Percentiles rank a stretch among this genome's conserved stretches.
These are phyloP conservation scores for Trifolium dubium DNA, from an alignment of 306 rosid species.

Conservation along the genomic window DNA sequence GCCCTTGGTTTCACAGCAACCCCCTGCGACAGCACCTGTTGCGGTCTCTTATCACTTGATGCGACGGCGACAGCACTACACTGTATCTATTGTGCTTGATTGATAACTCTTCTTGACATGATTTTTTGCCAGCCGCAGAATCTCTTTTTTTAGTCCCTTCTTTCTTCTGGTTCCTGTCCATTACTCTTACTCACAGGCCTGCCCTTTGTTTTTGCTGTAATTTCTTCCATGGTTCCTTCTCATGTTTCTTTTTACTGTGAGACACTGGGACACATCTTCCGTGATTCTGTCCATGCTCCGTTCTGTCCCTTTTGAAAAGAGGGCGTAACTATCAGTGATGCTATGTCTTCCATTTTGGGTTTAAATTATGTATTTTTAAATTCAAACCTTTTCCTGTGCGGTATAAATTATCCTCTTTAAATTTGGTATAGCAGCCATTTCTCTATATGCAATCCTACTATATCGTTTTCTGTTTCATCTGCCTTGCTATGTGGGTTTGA, in stretches of 20 bases:
- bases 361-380: neutral
- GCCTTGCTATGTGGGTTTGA: conserved; percentile 11
- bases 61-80: neutral
- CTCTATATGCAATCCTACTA: conserved; percentile 1
- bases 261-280: conserved; percentile 8
- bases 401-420: neutral
- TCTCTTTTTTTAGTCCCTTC: neutral
- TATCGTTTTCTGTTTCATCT: neutral
- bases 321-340: neutral
- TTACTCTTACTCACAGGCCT: conserved; percentile 1
- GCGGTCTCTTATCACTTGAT: neutral
- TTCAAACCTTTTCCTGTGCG: neutral
- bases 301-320: neutral
- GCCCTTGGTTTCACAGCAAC: neutral
- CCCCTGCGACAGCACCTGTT: neutral
- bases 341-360: neutral
- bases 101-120: neutral
- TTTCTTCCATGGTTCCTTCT: conserved; percentile 13
- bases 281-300: neutral
- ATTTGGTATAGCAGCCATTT: conserved; percentile 1
- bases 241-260: conserved; percentile 1
- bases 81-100: neutral
- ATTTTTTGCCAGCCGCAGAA: neutral
- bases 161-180: conserved; percentile 16
- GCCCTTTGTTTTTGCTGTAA: conserved; percentile 2